Percentiles rank a stretch among this genome's conserved stretches.
Conservation (phyloP, 305 asterid genomes). For the Fraxinus dipetala region DNA sequence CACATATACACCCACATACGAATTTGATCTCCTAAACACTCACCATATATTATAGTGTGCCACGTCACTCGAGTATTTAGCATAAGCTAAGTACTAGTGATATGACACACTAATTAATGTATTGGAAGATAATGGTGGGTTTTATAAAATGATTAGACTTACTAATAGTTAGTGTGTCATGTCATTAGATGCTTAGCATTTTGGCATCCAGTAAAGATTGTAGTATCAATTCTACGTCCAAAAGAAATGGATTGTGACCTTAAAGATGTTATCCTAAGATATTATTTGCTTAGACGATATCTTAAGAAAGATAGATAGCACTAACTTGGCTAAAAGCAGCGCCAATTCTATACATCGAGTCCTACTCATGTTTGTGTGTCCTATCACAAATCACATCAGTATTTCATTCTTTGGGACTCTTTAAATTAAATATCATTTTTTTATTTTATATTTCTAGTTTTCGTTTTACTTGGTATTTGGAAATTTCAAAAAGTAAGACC, state of each 20-base stretch:
- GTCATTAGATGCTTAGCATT: not conserved
- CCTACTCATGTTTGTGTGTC: not conserved
- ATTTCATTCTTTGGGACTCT: conserved; percentile 18
- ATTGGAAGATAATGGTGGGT: too few relatives aligned
- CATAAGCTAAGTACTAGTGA: too few relatives aligned
- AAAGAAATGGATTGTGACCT: conserved; percentile 47
- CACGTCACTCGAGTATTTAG: too few relatives aligned
- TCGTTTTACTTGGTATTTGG: not conserved
- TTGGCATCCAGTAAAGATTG: not conserved
- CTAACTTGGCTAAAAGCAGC: not conserved
- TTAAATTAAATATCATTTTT: not conserved
- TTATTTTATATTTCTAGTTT: not conserved
- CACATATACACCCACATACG: too few relatives aligned
- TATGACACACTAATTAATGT: too few relatives aligned
- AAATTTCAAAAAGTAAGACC: not conserved
- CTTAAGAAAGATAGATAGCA: not conserved
- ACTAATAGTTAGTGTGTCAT: too few relatives aligned
- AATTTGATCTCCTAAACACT: too few relatives aligned
- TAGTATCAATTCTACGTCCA: not conserved
- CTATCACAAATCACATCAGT: not conserved
- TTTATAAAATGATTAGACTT: too few relatives aligned
- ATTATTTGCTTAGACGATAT: not conserved
- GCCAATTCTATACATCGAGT: not conserved
- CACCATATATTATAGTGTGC: too few relatives aligned
- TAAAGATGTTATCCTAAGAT: conserved; percentile 20